These are phyloP conservation scores for Apiotrichum mycotoxinovorans DNA, from an alignment of 1,284 basidiomycete species.

Conservation along the genomic window DNA sequence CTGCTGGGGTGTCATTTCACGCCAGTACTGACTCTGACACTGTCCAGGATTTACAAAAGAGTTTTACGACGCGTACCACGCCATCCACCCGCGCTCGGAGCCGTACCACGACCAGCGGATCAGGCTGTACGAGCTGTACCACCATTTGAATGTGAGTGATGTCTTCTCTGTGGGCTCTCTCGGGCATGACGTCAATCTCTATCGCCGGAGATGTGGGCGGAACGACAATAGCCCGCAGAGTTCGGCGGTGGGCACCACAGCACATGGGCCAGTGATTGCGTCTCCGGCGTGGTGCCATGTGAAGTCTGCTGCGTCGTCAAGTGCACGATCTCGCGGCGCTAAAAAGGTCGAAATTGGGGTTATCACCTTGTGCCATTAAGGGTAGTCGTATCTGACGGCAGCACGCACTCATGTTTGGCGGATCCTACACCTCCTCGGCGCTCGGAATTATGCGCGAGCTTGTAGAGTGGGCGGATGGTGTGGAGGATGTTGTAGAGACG, in stretches of 20 bases:
- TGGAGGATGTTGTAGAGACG: neutral
- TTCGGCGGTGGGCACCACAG: no score
- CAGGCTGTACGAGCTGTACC: slow-evolving; percentile 77
- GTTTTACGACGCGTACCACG: slow-evolving; percentile 73
- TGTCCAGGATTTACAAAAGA: slow-evolving; percentile 61
- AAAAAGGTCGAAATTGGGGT: no score
- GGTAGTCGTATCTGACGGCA: slow-evolving; percentile 12
- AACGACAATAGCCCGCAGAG: no score
- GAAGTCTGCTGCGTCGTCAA: no score
- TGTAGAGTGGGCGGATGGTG: slow-evolving; percentile 31
- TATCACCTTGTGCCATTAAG: no score
- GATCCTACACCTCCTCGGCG: slow-evolving; percentile 34
- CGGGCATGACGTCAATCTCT: no score
- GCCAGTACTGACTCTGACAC: neutral
- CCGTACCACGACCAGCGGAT: slow-evolving; percentile 69
- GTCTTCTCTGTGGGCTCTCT: no score
- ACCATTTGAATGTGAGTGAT: slow-evolving; percentile 71
- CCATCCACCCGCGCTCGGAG: slow-evolving; percentile 63
- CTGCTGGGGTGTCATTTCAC: no score
- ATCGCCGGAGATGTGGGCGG: no score
- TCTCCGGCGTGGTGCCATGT: no score
- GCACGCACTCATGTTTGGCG: slow-evolving; percentile 49
- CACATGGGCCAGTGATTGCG: no score
- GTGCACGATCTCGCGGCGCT: no score
- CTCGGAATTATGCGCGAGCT: slow-evolving; percentile 41